These are phyloP conservation scores for Tylopilus sp. DNA, from an alignment of 1,284 basidiomycete species.

Conservation along the genomic window DNA sequence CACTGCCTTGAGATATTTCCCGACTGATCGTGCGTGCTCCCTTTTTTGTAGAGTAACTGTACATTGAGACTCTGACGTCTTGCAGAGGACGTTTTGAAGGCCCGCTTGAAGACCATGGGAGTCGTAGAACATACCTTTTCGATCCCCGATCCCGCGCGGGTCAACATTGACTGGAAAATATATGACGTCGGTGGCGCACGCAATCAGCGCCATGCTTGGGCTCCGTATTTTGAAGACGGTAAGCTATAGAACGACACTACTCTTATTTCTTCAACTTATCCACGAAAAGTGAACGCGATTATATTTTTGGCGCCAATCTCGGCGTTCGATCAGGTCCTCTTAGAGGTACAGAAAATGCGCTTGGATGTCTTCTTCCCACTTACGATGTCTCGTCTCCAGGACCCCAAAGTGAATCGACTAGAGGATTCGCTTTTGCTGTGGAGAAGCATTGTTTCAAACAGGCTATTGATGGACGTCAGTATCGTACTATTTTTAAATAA, in stretches of 20 bases:
- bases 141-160: slow-evolving; percentile 54
- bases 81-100: slow-evolving; percentile 69
- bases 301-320: slow-evolving; percentile 83
- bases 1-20: slow-evolving; percentile 74
- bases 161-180: slow-evolving; percentile 67
- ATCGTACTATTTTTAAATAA: slow-evolving; percentile 80
- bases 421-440: slow-evolving; percentile 74
- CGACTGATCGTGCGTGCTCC: slow-evolving; percentile 62
- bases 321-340: slow-evolving; percentile 75
- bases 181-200: slow-evolving; percentile 79
- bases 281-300: slow-evolving; percentile 66
- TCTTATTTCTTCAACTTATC: slow-evolving; percentile 2
- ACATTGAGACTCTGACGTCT: slow-evolving; percentile 1
- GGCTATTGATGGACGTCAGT: slow-evolving; percentile 62
- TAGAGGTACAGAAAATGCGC: slow-evolving; percentile 48
- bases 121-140: slow-evolving; percentile 73
- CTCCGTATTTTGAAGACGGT: slow-evolving; percentile 80
- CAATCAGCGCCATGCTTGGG: slow-evolving; percentile 76
- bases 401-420: slow-evolving; percentile 64
- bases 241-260: slow-evolving; percentile 19
- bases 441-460: slow-evolving; percentile 65
- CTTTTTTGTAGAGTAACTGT: neutral
- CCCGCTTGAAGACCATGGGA: slow-evolving; percentile 69
- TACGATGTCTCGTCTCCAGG: slow-evolving; percentile 38
- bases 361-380: neutral